Conservation (phyloP, 2,329 filamentous ascomycete species). For the Emericellopsis cladophorae region DNA sequence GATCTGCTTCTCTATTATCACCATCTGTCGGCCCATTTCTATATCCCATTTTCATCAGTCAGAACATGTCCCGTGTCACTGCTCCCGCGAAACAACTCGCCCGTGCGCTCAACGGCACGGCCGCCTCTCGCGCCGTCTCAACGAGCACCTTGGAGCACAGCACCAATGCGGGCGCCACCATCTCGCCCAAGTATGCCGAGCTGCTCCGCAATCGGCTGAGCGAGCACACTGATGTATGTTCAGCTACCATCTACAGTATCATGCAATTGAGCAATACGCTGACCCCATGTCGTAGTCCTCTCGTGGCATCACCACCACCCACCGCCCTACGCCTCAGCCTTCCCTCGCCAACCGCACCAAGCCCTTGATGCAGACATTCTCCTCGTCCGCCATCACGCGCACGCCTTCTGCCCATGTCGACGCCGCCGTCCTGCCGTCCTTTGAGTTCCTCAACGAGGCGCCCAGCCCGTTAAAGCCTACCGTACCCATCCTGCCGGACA, state of each 20-base stretch:
- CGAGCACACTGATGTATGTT: constrained; percentile 27
- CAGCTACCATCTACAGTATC: not conserved
- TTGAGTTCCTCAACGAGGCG: constrained; percentile 17
- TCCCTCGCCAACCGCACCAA: constrained; percentile 30
- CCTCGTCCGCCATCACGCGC: constrained; percentile 26
- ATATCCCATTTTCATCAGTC: not conserved
- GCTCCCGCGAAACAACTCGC: constrained; percentile 36
- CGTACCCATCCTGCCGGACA: constrained; percentile 49
- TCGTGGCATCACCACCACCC: constrained; percentile 31
- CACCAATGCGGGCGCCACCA: constrained; percentile 19
- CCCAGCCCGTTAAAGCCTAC: constrained; percentile 27
- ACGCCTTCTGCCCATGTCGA: constrained; percentile 30
- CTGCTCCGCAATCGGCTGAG: constrained; percentile 21
- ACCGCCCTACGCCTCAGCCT: constrained; percentile 32
- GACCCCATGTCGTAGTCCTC: constrained; percentile 11
- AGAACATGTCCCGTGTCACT: constrained; percentile 34
- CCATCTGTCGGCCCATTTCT: not conserved
- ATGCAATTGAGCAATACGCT: not conserved
- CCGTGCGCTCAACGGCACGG: constrained; percentile 30
- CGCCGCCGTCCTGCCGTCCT: constrained; percentile 37
- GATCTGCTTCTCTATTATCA: too few species aligned
- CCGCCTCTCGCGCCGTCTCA: constrained; percentile 17
- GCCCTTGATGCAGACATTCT: constrained; percentile 53
- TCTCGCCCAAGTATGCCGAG: constrained; percentile 36
- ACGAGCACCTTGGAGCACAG: constrained; percentile 19